phyloP scores from a whole-genome alignment of 1,139 yeast species.

The Saccharomyces uvarum region DNA sequence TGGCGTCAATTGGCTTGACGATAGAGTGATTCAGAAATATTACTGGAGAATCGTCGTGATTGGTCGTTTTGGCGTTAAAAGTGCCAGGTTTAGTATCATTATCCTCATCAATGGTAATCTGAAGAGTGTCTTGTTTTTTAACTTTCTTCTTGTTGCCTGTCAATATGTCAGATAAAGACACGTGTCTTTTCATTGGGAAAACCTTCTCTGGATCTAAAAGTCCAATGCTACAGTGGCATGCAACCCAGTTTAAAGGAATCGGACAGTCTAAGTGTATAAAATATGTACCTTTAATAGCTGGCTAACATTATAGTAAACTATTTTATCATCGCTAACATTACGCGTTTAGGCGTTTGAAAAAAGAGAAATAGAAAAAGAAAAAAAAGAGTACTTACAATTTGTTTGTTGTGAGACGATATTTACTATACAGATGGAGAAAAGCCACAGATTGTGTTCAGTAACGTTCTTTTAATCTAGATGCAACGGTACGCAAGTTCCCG shows the following conservation, averaged over 20 bases:
- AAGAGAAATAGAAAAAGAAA: neutral
- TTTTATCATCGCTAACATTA: neutral
- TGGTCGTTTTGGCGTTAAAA: neutral
- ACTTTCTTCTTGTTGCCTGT: constrained; percentile 1
- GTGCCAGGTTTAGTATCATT: neutral
- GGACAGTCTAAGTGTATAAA: neutral
- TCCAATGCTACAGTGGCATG: neutral
- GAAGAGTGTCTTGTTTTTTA: neutral
- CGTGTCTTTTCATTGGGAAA: constrained; percentile 3
- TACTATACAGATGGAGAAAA: neutral
- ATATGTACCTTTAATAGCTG: neutral
- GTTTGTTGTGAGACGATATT: neutral
- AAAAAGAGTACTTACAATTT: neutral
- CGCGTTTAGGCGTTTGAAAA: constrained; percentile 1
- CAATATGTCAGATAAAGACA: constrained; percentile 3
- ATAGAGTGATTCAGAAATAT: neutral
- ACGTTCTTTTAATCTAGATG: constrained; percentile 94
- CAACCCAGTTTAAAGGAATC: neutral
- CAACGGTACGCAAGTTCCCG: constrained; percentile 93
- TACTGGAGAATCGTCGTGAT: neutral
- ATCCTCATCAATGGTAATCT: neutral
- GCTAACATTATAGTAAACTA: neutral
- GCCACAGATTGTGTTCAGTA: constrained; percentile 39
- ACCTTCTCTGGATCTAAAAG: neutral
- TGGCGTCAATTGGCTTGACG: neutral